A percentile compares a stretch with the other conserved stretches of the same genome.
These are phyloP conservation scores for Nakazawaea pomicola DNA, from an alignment of 805 yeast species.

Conservation along the genomic window DNA sequence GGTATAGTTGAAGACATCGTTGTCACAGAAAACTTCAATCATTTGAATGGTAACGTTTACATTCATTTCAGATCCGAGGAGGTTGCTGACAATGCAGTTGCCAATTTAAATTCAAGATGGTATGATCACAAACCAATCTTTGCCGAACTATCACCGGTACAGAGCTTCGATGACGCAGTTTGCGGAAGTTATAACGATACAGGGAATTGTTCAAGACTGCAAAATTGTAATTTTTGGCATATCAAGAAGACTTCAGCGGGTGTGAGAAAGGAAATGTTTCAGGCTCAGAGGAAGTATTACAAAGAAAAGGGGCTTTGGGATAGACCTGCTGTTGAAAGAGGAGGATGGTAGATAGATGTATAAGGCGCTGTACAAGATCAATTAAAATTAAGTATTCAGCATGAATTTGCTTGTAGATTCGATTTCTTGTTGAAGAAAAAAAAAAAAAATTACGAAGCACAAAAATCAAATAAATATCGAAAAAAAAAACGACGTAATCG, in stretches of 20 bases:
- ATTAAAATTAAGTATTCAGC: no score
- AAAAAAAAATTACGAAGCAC: no score
- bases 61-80: slow-evolving; percentile 50
- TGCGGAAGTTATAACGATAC: slow-evolving; percentile 54
- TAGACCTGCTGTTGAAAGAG: not conserved
- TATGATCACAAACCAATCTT: slow-evolving; percentile 72
- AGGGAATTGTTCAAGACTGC: slow-evolving; percentile 74
- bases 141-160: slow-evolving; percentile 74
- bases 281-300: slow-evolving; percentile 31
- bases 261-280: slow-evolving; percentile 34
- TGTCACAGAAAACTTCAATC: slow-evolving; percentile 82
- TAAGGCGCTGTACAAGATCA: no score
- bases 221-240: slow-evolving; percentile 85
- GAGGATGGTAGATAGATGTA: no score
- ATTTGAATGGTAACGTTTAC: slow-evolving; percentile 83
- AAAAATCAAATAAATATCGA: no score
- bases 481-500: no score
- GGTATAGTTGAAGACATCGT: slow-evolving; percentile 57
- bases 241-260: slow-evolving; percentile 48
- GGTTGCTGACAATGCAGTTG: slow-evolving; percentile 57
- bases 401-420: no score
- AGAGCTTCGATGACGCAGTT: slow-evolving; percentile 61
- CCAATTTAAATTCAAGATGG: slow-evolving; percentile 74
- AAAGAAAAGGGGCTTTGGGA: slow-evolving; percentile 5
- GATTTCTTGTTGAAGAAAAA: no score